Evolutionary conservation across 768 basidiomycete species (phyloP).

Genomic region (Podaxis sp.): DNA sequence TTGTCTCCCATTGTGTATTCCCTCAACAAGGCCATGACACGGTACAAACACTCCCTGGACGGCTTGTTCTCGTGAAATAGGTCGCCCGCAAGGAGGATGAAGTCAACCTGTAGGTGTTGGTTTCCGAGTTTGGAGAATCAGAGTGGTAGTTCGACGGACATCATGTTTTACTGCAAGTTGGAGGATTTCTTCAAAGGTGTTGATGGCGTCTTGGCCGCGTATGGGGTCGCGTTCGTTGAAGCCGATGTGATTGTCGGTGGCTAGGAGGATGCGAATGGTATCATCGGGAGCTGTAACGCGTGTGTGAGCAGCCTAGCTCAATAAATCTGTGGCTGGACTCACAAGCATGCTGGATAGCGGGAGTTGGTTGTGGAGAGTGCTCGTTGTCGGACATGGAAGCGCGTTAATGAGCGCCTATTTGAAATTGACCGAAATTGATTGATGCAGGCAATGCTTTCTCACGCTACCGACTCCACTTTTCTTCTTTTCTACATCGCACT

Average conservation of each 20-base stretch:
- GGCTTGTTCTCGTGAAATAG: conserved; percentile 98
- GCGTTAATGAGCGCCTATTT: conserved; percentile 13
- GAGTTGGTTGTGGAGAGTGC: conserved; percentile 20
- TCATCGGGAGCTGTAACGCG: conserved; percentile 53
- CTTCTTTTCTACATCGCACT: not conserved
- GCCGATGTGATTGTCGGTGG: conserved; percentile 96
- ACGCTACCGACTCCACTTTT: not conserved
- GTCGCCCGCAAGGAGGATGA: conserved; percentile 93
- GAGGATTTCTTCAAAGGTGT: conserved; percentile 92
- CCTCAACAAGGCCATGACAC: conserved; percentile 84
- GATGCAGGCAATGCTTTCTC: conserved; percentile 3
- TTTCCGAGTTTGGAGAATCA: conserved; percentile 8
- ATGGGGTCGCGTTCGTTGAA: conserved; percentile 94
- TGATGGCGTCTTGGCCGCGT: conserved; percentile 91
- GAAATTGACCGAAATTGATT: not conserved
- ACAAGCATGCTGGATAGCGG: conserved; percentile 24
- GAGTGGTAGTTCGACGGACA: conserved; percentile 41
- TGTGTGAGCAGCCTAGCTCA: not conserved
- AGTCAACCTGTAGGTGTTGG: conserved; percentile 71
- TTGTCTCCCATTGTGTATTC: conserved; percentile 89
- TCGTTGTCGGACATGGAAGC: conserved; percentile 24
- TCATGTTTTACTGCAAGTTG: conserved; percentile 88
- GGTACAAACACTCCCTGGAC: conserved; percentile 85
- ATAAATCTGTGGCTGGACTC: conserved; percentile 13
- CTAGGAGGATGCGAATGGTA: conserved; percentile 81